Conservation (phyloP, 2,329 filamentous ascomycete genomes). For the Colletotrichum tofieldiae region DNA sequence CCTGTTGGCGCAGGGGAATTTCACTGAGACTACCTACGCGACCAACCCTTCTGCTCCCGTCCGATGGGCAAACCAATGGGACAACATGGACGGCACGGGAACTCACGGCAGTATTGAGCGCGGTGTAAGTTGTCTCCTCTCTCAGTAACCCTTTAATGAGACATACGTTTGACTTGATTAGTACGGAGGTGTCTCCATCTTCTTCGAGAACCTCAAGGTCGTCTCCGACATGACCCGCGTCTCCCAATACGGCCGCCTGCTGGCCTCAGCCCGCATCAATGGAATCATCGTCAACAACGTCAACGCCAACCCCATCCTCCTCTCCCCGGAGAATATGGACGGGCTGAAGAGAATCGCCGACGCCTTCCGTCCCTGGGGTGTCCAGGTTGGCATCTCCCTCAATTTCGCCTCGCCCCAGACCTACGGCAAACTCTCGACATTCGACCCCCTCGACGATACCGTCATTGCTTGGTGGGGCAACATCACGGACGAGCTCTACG, state of each 20-base stretch:
- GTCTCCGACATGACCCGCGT: slow-evolving; percentile 73
- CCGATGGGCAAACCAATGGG: slow-evolving; percentile 82
- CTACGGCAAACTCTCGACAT: slow-evolving; percentile 71
- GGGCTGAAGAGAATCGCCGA: slow-evolving; percentile 76
- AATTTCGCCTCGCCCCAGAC: slow-evolving; percentile 77
- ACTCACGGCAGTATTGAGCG: slow-evolving; percentile 72
- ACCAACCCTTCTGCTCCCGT: slow-evolving; percentile 74
- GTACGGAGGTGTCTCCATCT: slow-evolving; percentile 78
- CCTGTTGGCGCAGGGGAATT: slow-evolving; percentile 73
- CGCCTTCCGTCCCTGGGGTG: slow-evolving; percentile 76
- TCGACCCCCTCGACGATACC: slow-evolving; percentile 73
- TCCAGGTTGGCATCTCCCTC: slow-evolving; percentile 76
- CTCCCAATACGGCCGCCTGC: slow-evolving; percentile 74
- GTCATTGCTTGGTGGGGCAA: slow-evolving; percentile 77
- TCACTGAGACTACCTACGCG: slow-evolving; percentile 56
- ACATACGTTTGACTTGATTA: slow-evolving; percentile 12
- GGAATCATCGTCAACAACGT: slow-evolving; percentile 80
- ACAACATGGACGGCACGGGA: slow-evolving; percentile 71
- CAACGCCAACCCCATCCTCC: slow-evolving; percentile 74
- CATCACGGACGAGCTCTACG: slow-evolving; percentile 73
- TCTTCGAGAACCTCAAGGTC: slow-evolving; percentile 72
- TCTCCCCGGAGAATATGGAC: slow-evolving; percentile 71
- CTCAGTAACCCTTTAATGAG: not conserved
- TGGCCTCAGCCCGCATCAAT: slow-evolving; percentile 78
- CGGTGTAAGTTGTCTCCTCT: slow-evolving; percentile 54